Evolutionary conservation across 2,329 filamentous ascomycete genomes (phyloP), one percentile per base, ranked within the genome.

Genomic region (Fusarium staphyleae): DNA sequence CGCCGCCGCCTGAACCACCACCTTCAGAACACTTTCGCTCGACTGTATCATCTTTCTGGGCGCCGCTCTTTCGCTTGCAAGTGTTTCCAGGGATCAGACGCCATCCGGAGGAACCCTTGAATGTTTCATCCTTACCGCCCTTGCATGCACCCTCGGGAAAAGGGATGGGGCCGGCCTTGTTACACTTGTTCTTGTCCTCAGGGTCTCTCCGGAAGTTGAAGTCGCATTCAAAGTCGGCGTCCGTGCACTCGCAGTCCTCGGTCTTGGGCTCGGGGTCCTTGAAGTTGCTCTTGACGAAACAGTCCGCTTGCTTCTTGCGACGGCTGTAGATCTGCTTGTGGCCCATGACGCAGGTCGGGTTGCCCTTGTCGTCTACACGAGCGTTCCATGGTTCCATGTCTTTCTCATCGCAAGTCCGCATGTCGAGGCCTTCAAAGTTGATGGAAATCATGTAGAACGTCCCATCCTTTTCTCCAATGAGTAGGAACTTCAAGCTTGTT

Each of bases 331-430:
- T 91, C 70, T 98, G 93, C 67, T 88, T 96, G 71, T 96, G 93
- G 15, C 95, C 95, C 93, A 99, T 98, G 62, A 99, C 79, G 72
- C 95, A 99, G 43, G 87, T 90, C 3, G 93, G 83, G 44, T 96
- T 83, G 26, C 89, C 89, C 16, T 96, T 83, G 24, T 89, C 83
- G 69, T 96, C 88, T 30, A 90, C 81, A 13, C 93, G 87, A 18
- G 95, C 95, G 61, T 86, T 85, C 95, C 95, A 99, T 46, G 88
- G 83, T 69, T 97, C 92, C 74, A 97, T 88, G 65, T 96, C 91
- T 29, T 84, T 79, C 32, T 88, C 81, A 46, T 81, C 82, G 75
- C 96, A 99, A 53, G 90, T 90, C 26, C 84, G 81, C 73, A 95
- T 88, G 62, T 96, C 86, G 55, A 98, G 78, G 9, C 85, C 88